Percentiles rank a stretch among this genome's conserved stretches.
phyloP scores from a whole-genome alignment of 129 eudicot species.

The Kitagawia praeruptora region DNA sequence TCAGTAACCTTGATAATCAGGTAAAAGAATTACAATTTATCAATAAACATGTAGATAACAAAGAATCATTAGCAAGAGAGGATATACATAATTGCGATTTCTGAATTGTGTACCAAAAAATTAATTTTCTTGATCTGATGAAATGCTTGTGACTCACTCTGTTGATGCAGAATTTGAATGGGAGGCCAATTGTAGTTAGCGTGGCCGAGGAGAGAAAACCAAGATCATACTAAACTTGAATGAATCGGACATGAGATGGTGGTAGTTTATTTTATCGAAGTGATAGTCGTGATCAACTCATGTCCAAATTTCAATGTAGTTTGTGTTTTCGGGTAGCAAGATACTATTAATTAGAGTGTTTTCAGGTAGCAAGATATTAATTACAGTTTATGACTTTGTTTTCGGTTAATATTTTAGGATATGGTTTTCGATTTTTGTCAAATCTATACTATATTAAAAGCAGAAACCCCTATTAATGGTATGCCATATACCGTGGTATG shows the following conservation, averaged over 20 bases:
- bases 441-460: no score
- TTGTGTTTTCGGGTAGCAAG: background rate
- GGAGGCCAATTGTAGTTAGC: constrained; percentile 71
- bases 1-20: constrained; percentile 78
- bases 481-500: no score
- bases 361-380: background rate
- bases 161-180: constrained; percentile 49
- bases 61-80: background rate
- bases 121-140: background rate
- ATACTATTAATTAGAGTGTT: background rate
- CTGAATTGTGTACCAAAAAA: background rate
- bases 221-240: constrained; percentile 39
- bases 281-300: background rate
- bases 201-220: constrained; percentile 68
- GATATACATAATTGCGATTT: background rate
- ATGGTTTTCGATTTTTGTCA: background rate
- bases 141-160: background rate
- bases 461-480: no score
- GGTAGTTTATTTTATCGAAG: background rate
- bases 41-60: background rate
- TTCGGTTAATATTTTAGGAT: background rate
- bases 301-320: background rate
- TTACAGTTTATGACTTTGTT: background rate
- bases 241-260: background rate
- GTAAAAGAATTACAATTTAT: constrained; percentile 19